Conservation (phyloP, 257 asterid species). For the Forsythia viridissima region DNA sequence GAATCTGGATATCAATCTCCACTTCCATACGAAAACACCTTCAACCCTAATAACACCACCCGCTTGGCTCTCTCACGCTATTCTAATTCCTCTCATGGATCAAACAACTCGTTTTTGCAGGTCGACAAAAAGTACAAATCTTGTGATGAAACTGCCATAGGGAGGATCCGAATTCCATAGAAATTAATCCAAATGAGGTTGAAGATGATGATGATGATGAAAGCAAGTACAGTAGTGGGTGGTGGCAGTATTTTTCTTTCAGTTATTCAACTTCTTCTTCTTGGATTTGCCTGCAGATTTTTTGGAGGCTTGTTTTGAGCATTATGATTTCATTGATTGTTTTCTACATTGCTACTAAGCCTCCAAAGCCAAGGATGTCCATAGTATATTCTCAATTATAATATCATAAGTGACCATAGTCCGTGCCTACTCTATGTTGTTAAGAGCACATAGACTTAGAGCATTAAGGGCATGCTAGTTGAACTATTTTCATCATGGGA, state of each 20-base stretch:
- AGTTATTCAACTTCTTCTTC: constrained; percentile 47
- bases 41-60: not conserved
- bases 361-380: constrained; percentile 61
- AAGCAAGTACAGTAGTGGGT: constrained; percentile 13
- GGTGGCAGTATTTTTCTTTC: constrained; percentile 48
- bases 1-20: constrained; percentile 20
- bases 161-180: constrained; percentile 5
- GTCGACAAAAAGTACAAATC: constrained; percentile 29
- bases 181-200: not conserved
- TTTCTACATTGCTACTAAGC: constrained; percentile 65
- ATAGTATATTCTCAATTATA: constrained; percentile 36
- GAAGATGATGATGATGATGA: not conserved
- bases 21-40: constrained; percentile 14
- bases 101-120: constrained; percentile 45
- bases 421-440: no score
- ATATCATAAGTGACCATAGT: no score
- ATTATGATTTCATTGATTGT: constrained; percentile 52
- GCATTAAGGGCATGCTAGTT: no score
- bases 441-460: no score
- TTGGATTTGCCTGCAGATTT: constrained; percentile 65
- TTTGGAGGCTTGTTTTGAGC: constrained; percentile 72
- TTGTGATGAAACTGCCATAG: constrained; percentile 10
- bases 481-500: not conserved
- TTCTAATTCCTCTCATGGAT: constrained; percentile 57
- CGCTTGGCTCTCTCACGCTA: constrained; percentile 39